These are phyloP conservation scores for Orychophragmus violaceus DNA, from an alignment of 345 rosid species.

Conservation along the genomic window DNA sequence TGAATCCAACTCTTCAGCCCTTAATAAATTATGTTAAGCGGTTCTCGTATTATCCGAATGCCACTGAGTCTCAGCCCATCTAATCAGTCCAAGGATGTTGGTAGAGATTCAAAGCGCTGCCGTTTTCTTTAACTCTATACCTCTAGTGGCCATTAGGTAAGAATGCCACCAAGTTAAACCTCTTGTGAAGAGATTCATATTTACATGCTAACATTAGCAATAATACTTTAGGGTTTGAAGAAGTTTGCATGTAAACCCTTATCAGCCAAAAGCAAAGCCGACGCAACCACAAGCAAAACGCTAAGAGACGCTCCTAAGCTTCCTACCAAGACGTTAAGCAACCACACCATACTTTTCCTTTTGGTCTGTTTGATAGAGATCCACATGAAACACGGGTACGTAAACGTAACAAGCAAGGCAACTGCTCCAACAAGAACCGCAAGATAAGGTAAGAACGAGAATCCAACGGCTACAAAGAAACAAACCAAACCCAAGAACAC, in stretches of 20 bases:
- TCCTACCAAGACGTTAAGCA: conserved; percentile 53
- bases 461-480: conserved; percentile 51
- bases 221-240: conserved; percentile 43
- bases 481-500: conserved; percentile 32
- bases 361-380: conserved; percentile 45
- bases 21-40: too few species aligned
- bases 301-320: conserved; percentile 45
- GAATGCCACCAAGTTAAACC: background rate
- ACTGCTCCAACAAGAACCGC: conserved; percentile 61
- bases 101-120: background rate
- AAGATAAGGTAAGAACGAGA: conserved; percentile 46
- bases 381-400: conserved; percentile 76
- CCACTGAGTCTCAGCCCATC: too few species aligned
- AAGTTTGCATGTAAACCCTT: conserved; percentile 49
- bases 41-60: too few species aligned
- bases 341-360: conserved; percentile 40
- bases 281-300: conserved; percentile 38
- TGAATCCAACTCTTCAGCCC: too few species aligned
- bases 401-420: conserved; percentile 50
- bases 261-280: conserved; percentile 37
- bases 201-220: background rate
- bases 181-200: background rate
- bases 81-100: too few species aligned
- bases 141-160: background rate
- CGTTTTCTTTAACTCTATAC: background rate